Evolutionary conservation across 2,329 filamentous ascomycete species (phyloP).

Genomic region (Ascochyta fabae): DNA sequence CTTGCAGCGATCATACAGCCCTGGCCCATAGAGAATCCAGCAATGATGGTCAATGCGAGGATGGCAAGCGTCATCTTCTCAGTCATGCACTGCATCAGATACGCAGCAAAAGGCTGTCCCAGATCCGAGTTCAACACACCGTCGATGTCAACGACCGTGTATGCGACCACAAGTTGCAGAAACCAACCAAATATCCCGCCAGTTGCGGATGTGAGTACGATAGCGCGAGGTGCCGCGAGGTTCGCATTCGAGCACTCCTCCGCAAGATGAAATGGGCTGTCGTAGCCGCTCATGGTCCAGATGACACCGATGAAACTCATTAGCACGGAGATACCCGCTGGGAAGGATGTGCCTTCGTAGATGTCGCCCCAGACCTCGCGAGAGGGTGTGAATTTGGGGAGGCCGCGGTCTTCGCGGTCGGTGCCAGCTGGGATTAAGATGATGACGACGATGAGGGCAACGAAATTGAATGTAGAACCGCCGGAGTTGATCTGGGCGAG

Average conservation of each 20-base stretch:
- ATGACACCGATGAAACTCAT: conserved; percentile 76
- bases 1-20: conserved; percentile 73
- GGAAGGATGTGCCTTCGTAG: conserved; percentile 70
- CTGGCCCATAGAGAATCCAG: conserved; percentile 74
- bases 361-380: conserved; percentile 70
- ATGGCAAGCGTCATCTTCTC: conserved; percentile 67
- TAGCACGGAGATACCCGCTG: conserved; percentile 69
- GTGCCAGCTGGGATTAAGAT: conserved; percentile 71
- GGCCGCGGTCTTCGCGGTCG: conserved; percentile 57
- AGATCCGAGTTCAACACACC: conserved; percentile 65
- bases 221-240: conserved; percentile 72
- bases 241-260: conserved; percentile 79
- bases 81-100: conserved; percentile 69
- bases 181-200: conserved; percentile 75
- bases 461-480: conserved; percentile 74
- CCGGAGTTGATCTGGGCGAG: conserved; percentile 73
- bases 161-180: conserved; percentile 75
- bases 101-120: conserved; percentile 74
- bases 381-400: conserved; percentile 65
- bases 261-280: conserved; percentile 73
- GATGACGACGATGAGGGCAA: conserved; percentile 69
- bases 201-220: conserved; percentile 70
- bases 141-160: conserved; percentile 70
- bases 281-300: conserved; percentile 73
- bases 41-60: conserved; percentile 70